phyloP scores from a whole-genome alignment of 192 early-diverging fungal species.

The Backusella luteola region DNA sequence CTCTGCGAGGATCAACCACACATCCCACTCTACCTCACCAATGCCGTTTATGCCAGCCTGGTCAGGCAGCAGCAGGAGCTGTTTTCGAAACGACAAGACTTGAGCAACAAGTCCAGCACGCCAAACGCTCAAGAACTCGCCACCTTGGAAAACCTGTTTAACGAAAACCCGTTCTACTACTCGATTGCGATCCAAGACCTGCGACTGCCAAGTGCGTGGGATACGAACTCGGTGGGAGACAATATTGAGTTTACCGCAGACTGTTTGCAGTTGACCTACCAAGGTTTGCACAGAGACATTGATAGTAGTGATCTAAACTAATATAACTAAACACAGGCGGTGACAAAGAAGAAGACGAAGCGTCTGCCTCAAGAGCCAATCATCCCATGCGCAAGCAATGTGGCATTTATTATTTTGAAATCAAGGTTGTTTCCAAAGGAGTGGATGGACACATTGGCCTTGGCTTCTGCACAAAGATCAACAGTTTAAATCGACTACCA shows the following conservation, averaged over 20 bases:
- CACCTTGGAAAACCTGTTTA: neutral
- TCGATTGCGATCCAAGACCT: slow-evolving; percentile 12
- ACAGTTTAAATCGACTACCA: slow-evolving; percentile 70
- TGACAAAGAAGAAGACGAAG: slow-evolving; percentile 72
- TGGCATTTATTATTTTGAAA: slow-evolving; percentile 94
- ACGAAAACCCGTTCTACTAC: neutral
- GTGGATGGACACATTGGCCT: slow-evolving; percentile 90
- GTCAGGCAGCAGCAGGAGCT: neutral
- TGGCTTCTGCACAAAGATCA: slow-evolving; percentile 63
- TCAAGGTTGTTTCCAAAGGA: slow-evolving; percentile 81
- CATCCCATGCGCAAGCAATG: slow-evolving; percentile 77
- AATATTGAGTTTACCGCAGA: slow-evolving; percentile 44
- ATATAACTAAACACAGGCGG: slow-evolving; percentile 41
- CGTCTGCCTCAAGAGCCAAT: slow-evolving; percentile 78
- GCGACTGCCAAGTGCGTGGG: slow-evolving; percentile 58
- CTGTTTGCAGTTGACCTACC: slow-evolving; percentile 47
- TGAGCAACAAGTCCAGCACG: neutral
- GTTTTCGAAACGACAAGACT: neutral
- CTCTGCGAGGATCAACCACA: neutral
- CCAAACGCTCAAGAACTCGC: neutral
- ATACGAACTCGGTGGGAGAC: slow-evolving; percentile 53
- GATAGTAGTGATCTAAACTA: neutral
- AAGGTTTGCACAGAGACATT: slow-evolving; percentile 32
- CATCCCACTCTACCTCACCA: neutral
- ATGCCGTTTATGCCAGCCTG: neutral